Conservation (phyloP, 1,284 basidiomycete species). For the Coniophora puteana region DNA sequence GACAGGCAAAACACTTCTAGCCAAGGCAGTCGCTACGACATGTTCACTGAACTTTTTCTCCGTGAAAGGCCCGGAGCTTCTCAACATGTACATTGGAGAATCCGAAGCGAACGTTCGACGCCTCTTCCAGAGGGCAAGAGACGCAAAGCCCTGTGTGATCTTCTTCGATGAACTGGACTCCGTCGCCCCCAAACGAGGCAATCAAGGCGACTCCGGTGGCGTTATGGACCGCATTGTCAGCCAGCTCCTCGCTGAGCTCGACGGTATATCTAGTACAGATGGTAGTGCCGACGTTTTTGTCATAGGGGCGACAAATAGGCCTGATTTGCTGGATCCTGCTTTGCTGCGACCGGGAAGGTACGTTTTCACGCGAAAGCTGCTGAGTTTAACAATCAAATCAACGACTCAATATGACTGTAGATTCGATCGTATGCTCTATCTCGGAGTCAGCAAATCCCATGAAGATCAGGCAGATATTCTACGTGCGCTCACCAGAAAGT, state of each 20-base stretch:
- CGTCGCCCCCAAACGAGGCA: constrained; percentile 93
- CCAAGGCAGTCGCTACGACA: constrained; percentile 92
- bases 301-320: constrained; percentile 96
- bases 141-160: constrained; percentile 89
- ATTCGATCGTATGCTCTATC: constrained; percentile 97
- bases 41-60: constrained; percentile 92
- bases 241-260: constrained; percentile 92
- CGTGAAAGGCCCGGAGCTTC: constrained; percentile 95
- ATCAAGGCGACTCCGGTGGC: constrained; percentile 92
- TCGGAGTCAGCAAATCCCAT: constrained; percentile 90
- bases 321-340: constrained; percentile 93
- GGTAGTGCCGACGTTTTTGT: constrained; percentile 81
- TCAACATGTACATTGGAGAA: constrained; percentile 99
- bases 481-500: constrained; percentile 90
- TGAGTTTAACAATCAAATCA: not conserved
- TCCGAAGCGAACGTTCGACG: constrained; percentile 94
- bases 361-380: constrained; percentile 15
- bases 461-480: constrained; percentile 86
- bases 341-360: constrained; percentile 88
- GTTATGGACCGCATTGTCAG: constrained; percentile 99
- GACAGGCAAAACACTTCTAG: constrained; percentile 93
- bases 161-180: constrained; percentile 99
- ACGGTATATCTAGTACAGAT: constrained; percentile 77
- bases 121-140: constrained; percentile 89
- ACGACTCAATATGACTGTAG: constrained; percentile 42